Conservation (phyloP, 2,329 filamentous ascomycete genomes). For the Aspergillus pseudonomiae region DNA sequence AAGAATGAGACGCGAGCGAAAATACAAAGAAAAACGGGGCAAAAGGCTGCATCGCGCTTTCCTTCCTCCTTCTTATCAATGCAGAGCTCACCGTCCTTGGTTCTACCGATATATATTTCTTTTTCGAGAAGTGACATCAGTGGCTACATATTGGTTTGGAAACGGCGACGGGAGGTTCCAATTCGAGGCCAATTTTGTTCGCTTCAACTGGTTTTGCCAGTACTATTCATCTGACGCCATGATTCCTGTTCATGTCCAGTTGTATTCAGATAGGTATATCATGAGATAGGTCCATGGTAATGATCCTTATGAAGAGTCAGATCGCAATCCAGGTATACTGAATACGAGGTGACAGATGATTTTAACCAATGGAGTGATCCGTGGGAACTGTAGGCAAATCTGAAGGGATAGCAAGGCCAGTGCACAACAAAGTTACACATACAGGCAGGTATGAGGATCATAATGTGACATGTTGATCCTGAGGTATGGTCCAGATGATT, state of each 20-base stretch:
- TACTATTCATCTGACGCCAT: neutral
- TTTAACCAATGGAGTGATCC: neutral
- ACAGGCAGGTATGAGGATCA: neutral
- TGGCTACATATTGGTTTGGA: conserved; percentile 3
- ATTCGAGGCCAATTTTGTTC: neutral
- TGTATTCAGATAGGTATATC: neutral
- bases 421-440: neutral
- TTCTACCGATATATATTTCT: neutral
- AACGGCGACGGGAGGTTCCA: neutral
- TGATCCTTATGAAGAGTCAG: neutral
- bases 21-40: neutral
- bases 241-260: neutral
- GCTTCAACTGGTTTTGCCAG: neutral
- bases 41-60: neutral
- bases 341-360: neutral
- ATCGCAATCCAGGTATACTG: neutral
- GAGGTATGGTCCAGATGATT: neutral
- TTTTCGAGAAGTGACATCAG: conserved; percentile 5
- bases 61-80: neutral
- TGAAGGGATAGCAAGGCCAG: neutral
- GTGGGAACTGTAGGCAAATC: neutral
- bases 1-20: neutral
- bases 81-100: neutral
- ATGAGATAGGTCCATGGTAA: neutral
- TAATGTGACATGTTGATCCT: neutral